Evolutionary conservation across 2,329 filamentous ascomycete species (phyloP).

Genomic region (Lecanicillium sp.): DNA sequence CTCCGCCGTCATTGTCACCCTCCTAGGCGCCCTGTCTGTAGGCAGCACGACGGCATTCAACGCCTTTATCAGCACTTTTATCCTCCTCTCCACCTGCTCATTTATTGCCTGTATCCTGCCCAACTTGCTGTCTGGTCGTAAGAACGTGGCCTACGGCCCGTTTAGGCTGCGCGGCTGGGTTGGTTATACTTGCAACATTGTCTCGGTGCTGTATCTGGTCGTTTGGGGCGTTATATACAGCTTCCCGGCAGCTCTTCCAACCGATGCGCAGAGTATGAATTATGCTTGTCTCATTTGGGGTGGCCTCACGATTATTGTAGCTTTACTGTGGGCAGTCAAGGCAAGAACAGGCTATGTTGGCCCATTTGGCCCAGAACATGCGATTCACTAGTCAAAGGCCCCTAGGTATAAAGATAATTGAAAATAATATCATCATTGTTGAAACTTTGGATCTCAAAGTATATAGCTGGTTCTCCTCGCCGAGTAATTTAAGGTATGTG

Average conservation of each 20-base stretch:
- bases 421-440: too few species aligned
- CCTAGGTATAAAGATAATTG: too few species aligned
- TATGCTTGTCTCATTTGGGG: conserved; percentile 38
- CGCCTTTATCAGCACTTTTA: conserved; percentile 50
- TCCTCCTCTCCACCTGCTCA: conserved; percentile 25
- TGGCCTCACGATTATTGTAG: conserved; percentile 29
- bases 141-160: conserved; percentile 38
- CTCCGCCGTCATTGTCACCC: conserved; percentile 35
- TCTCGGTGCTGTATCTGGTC: conserved; percentile 49
- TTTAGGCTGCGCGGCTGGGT: conserved; percentile 44
- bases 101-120: conserved; percentile 52
- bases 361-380: too few species aligned
- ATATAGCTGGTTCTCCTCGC: too few species aligned
- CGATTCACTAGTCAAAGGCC: too few species aligned
- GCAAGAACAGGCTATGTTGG: too few species aligned
- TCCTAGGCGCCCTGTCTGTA: conserved; percentile 58
- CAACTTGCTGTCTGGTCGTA: conserved; percentile 36
- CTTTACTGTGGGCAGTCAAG: conserved; percentile 30
- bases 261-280: conserved; percentile 42
- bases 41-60: conserved; percentile 60
- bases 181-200: conserved; percentile 42
- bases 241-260: conserved; percentile 43
- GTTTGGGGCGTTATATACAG: conserved; percentile 58
- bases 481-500: too few species aligned
- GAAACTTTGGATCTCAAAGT: too few species aligned